Base-by-base conservation (phyloP, 352 stramenopile genomes). In the Phytopythium cucurbitacearum region DNA sequence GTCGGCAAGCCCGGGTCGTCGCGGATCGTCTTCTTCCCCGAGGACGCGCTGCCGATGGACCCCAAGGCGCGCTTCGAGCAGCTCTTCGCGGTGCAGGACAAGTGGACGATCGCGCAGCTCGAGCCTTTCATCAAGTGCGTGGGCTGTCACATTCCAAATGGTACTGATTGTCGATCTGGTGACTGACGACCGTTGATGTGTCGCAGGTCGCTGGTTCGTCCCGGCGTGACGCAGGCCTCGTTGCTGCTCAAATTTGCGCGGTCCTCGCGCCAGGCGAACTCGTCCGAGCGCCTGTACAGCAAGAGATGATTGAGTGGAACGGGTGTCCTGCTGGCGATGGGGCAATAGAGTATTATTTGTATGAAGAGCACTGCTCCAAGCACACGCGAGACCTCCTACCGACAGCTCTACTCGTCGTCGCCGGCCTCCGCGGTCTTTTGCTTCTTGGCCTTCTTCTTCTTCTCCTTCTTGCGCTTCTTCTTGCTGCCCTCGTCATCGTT, bases 41-140 rank as follows among this genome's bases (percentile, higher is more conserved):
- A 91, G 53, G 55, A 80, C 5, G 67, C 76, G 4, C 60, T 94
- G 10, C 77, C 84, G 0, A 78, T 74, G 5, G 81, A 91, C 16
- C 79, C 84, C 1, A 89, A 89, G 66, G 69, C 75, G 53, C 81
- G 84, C 21, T 92, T 94, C 45, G 65, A 89, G 33, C 67, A 75
- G 54, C 80, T 94, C 33, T 94, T 94, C 60, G 59, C 74, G 16
- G 67, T 77, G 35, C 84, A 94, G 52, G 78, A 89, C 41, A 94
- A 94, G 53, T 94, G 84, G 84, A 91, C 81, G 1, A 65, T 92
- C 45, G 67, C 66, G 36, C 77, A 94, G 49, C 63, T 94, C 2
- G 81, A 92, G 56, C 84, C 84, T 0, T 94, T 87, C 57, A 87
- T 94, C 65, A 75, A 76, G 84, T 92, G 62, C 44, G 76, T 75